Base-by-base conservation (phyloP, 805 yeast species). In the Blastobotrys mokoenaii region DNA sequence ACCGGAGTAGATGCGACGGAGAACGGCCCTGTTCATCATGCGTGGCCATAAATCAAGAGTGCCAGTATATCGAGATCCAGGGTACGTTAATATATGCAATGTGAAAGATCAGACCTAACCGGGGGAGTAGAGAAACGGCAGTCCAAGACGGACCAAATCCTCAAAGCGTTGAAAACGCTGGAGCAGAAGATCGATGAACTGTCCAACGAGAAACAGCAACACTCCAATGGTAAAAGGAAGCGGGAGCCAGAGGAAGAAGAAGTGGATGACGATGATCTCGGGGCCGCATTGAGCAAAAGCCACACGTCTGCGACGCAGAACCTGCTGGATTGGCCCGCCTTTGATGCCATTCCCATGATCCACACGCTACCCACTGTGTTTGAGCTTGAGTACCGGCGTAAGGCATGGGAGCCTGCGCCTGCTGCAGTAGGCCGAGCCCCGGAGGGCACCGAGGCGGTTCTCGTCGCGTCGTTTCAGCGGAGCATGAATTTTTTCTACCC, bases 401-500 rank as follows among this genome's bases (percentile, higher is more conserved):
- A 27, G 17, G 5, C 25, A 9, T 25, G 18, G 32, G 15, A 10
- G 12, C 15, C 27, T 3, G 16, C 30, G 15, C 25, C 9, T 14
- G 33, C 20, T 17, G 15, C 31, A 11, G 40, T 17, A 14, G 22
- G 17, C 12, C 20, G 18, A 9, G 31, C 16, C 30, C 4, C 14
- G 8, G 46, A 43, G 12, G 31, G 9, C 16, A 9, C 9, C 31
- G 30, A 32, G 40, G 32, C 32, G 7, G 29, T 15, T 12, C 42
- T 47, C 17, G 10, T 27, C 2, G 44, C 14, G 4, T 34, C 50
- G 20, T 47, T 47, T 37, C 40, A 44, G 33, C 41, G 45, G 11
- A 44, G 44, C 38, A 38, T 44, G 27, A 47, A 47, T 38, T 47
- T 45, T 35, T 47, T 47, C 47, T 47, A 41, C 15, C 50, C 50